Evolutionary conservation across 805 yeast genomes (phyloP), one percentile per base, ranked within the genome.

Genomic region (Pichia californica): DNA sequence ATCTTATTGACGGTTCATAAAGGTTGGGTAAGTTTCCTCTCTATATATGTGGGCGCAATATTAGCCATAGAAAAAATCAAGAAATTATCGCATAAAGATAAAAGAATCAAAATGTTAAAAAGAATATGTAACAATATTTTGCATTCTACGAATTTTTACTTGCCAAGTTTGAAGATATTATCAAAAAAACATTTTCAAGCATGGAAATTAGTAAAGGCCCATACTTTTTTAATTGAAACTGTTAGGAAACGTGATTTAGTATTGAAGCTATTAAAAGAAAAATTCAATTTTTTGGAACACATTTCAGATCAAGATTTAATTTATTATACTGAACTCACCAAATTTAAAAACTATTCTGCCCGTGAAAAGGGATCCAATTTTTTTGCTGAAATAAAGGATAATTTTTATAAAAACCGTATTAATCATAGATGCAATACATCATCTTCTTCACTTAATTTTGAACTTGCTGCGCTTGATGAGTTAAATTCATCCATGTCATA

Each of bases 201-300:
- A 2, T 79, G 81, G 79, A 73, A 83, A 60, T 70, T 82, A 56
- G 68, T 76, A 30, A 81, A 79, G 52, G 81, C 84, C 0, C 76
- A 74, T 40, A 58, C 58, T 6, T 69, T 64, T 36, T 52, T 78
- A 18, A 49, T 70, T 11, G 63, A 59, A 20, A 41, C 71, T 5
- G 44, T 76, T 10, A 57, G 53, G 26, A 53, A 52, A 16, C 35
- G 38, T 19, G 16, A 30, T 10, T 16, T 50, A 26, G 18, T 20
- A 9, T 44, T 40, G 14, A 37, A 41, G 13, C 26, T 37, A 18
- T 21, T 33, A 25, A 10, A 16, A 21, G 21, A 43, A 21, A 19
- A 33, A 16, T 45, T 41, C 14, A 51, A 57, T 38, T 36, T 54
- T 15, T 46, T 62, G 15, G 48, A 44, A 13, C 41, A 44, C 11